A percentile compares a stretch with the other conserved stretches of the same genome.
Evolutionary conservation across 148 eudicot genomes (phyloP).

Genomic region (Rhododendron mucronatum): DNA sequence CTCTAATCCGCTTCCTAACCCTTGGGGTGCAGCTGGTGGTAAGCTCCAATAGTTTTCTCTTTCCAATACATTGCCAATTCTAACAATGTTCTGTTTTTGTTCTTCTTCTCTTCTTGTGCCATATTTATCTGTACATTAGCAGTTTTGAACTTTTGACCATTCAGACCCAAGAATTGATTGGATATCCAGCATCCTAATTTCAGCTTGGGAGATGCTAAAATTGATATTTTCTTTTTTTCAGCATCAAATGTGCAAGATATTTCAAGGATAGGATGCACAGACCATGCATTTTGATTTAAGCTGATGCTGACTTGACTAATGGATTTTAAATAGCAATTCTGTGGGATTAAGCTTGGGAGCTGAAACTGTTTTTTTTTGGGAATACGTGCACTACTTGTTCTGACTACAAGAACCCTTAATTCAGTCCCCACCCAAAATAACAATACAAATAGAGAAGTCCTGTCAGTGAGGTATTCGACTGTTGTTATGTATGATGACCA

Average conservation of each 20-base stretch:
- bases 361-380: not conserved
- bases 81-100: constrained; percentile 4
- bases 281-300: not conserved
- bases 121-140: not conserved
- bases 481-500: not conserved
- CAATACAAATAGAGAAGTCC: not conserved
- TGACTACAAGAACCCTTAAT: not conserved
- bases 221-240: not conserved
- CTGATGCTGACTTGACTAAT: not conserved
- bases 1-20: constrained; percentile 86
- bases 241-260: not conserved
- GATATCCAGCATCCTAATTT: not conserved
- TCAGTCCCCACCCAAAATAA: not conserved
- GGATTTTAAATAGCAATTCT: not conserved
- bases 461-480: not conserved
- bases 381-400: not conserved
- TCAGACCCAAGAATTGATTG: not conserved
- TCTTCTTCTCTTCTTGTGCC: not conserved
- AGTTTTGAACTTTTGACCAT: not conserved
- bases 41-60: constrained; percentile 14
- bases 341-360: not conserved
- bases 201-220: not conserved
- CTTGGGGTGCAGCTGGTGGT: constrained; percentile 76
- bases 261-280: not conserved
- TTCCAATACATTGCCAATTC: not conserved